Percentiles rank a stretch among this genome's conserved stretches.
Conservation (phyloP, 257 asterid genomes). For the Eustoma russellianum region DNA sequence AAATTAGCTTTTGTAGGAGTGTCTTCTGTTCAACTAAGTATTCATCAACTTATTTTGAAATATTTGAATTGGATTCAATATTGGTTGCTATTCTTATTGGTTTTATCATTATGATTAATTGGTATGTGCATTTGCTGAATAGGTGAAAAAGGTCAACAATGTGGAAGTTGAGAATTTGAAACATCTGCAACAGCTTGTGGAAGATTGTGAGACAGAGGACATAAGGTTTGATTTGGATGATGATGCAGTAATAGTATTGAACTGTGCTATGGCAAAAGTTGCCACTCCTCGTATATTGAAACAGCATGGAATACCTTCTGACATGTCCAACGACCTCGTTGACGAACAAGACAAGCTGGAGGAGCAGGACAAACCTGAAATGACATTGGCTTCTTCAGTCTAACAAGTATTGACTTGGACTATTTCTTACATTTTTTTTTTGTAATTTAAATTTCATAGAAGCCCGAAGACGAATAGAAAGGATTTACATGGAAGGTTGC, state of each 20-base stretch:
- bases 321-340: conserved; percentile 59
- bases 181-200: conserved; percentile 75
- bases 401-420: conserved; percentile 12
- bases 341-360: conserved; percentile 14
- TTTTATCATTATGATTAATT: not conserved
- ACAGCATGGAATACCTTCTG: conserved; percentile 78
- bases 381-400: conserved; percentile 35
- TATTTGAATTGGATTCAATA: not conserved
- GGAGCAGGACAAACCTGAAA: conserved; percentile 17
- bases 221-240: conserved; percentile 91
- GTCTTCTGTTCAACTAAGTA: no score
- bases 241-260: conserved; percentile 74
- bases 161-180: conserved; percentile 67
- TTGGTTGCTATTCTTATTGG: not conserved
- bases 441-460: no score
- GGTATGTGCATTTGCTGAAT: conserved; percentile 10
- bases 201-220: conserved; percentile 37
- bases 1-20: no score
- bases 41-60: no score
- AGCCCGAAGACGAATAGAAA: no score
- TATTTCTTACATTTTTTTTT: not conserved
- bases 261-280: conserved; percentile 52
- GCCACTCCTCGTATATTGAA: conserved; percentile 71
- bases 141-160: conserved; percentile 91
- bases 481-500: no score